Evolutionary conservation across 495 filamentous ascomycete genomes (phyloP), one percentile per base, ranked within the genome.

Genomic region (Bryoglossum gracile): DNA sequence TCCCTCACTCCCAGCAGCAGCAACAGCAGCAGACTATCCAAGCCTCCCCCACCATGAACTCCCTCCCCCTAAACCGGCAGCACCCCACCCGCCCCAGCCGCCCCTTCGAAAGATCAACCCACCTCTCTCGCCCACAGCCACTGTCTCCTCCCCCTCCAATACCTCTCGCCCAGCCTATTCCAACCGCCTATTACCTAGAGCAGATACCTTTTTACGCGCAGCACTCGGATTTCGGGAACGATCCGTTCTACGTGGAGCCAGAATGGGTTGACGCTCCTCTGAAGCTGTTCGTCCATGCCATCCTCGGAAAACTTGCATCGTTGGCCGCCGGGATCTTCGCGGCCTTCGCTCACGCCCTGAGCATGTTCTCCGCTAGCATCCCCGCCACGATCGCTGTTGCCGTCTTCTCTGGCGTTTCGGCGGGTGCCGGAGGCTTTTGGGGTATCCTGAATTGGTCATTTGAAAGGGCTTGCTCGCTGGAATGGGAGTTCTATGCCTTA

Each of bases 171-270:
- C 5, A 30, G 1, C 9, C 35, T 13, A 26, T 34, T 3, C 51
- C 51, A 1, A 53, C 51, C 14, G 32, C 22, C 4, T 53, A 48
- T 30, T 53, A 48, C 44, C 28, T 47, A 4, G 43, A 47, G 30
- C 43, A 48, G 23, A 19, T 37, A 9, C 11, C 24, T 10, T 45
- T 51, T 17, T 43, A 16, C 17, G 13, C 19, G 1, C 38, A 37
- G 25, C 28, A 43, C 41, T n/a, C n/a, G n/a, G n/a, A n/a, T n/a
- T 32, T 30, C 21, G 43, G 37, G 2, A 36, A 43, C 3, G 43
- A 46, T 11, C 44, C 44, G 4, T 46, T 26, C 23, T 19, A 28
- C 3, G 33, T 11, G 8, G 25, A 52, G 22, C 22, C 8, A 9
- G 42, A 39, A 13, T 10, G n/a, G 11, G 9, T 41, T 24, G 22